Evolutionary conservation across 2,329 filamentous ascomycete genomes (phyloP).

Genomic region (Botryotinia convoluta): DNA sequence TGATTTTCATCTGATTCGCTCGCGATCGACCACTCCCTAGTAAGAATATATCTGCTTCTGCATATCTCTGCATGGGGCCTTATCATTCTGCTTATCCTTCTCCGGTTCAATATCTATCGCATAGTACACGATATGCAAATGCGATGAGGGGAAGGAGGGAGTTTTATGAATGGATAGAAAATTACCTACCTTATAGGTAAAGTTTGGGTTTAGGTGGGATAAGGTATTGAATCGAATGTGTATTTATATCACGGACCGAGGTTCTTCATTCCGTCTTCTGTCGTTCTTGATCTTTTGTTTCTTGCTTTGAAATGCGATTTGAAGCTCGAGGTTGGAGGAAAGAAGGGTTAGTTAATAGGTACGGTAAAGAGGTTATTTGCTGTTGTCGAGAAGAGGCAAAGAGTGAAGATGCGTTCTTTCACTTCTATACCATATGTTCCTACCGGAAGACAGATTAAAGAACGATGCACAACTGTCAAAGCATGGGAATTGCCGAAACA

Average conservation of each 20-base stretch:
- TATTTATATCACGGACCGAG: neutral
- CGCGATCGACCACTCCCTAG: neutral
- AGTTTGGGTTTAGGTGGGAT: neutral
- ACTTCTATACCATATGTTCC: slow-evolving; percentile 34
- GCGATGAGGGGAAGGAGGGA: neutral
- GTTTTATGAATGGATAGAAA: neutral
- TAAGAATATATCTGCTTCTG: neutral
- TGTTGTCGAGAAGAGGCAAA: neutral
- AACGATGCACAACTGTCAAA: slow-evolving; percentile 42
- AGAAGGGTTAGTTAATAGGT: neutral
- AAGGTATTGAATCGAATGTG: neutral
- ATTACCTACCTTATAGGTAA: neutral
- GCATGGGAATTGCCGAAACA: slow-evolving; percentile 50
- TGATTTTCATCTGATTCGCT: neutral
- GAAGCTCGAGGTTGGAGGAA: neutral
- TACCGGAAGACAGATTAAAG: slow-evolving; percentile 40
- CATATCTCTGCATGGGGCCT: neutral
- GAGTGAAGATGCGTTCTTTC: neutral
- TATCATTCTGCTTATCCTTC: neutral
- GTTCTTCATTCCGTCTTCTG: neutral
- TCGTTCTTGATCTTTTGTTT: neutral
- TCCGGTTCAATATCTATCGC: neutral
- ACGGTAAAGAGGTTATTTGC: neutral
- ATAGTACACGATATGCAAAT: neutral
- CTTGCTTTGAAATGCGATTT: neutral